Base-by-base conservation (phyloP, 1,284 basidiomycete species). In the Cronartium quercuum region DNA sequence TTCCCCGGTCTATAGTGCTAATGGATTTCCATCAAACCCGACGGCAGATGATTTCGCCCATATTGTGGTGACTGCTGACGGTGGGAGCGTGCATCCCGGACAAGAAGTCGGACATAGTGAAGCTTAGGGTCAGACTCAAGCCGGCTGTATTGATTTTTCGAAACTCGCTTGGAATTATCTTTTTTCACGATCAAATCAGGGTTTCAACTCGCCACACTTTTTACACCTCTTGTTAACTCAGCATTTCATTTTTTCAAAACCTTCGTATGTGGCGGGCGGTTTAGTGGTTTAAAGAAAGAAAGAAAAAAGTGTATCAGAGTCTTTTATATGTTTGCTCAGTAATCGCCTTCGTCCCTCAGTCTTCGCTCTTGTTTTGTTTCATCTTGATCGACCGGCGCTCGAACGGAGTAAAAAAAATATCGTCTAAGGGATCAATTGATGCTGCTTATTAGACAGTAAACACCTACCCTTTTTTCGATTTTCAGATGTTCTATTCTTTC, bases 31-130 rank as follows among this genome's bases (percentile, higher is more conserved):
- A 18, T 65, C 71, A 40, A 75, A 75, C 24, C 65, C 71, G 3
- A 63, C 55, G n/a, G 64, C 57, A 3, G 71, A 75, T 18, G 71
- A 75, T 35, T 75, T 75, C 41, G 42, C 64, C 37, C 65, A 75
- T 37, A 75, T 75, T 35, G 71, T 75, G 21, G 71, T 75, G 18
- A 75, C 71, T 37, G 71, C 71, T 18, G 71, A 75, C 18, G 71
- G 71, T 38, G 65, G 65, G 37, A 75, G 71, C 41, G 24, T 65
- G 7, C 71, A 75, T 35, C 47, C 71, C 10, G 65, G 71, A 18
- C 71, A 63, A 10, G 71, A 75, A 51, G 58, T 75, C 34, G 51
- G 51, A 21, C 71, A 58, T 60, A 44, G 47, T 18, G 71, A 75
- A 41, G 71, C 21, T 61, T 75, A 60, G 40, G 9, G 60, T 62